phyloP scores from a whole-genome alignment of 2,329 filamentous ascomycete species.

The Pseudonectria foliicola region DNA sequence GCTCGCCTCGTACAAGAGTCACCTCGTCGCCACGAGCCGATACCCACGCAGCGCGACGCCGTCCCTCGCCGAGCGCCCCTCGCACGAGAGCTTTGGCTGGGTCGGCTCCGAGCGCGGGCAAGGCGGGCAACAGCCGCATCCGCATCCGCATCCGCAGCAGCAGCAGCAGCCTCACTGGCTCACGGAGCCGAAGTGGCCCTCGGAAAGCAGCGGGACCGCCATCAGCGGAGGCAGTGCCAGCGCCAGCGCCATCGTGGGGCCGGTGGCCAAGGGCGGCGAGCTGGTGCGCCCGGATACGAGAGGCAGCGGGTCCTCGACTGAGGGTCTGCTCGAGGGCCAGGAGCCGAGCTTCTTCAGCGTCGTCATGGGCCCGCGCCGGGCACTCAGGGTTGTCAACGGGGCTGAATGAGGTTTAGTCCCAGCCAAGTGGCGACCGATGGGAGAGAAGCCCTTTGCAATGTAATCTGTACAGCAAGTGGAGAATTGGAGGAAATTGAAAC shows the following conservation, averaged over 20 bases:
- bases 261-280: slow-evolving; percentile 18
- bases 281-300: slow-evolving; percentile 21
- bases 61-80: slow-evolving; percentile 7
- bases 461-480: too few relatives aligned
- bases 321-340: slow-evolving; percentile 45
- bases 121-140: too few relatives aligned
- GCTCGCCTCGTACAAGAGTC: slow-evolving; percentile 61
- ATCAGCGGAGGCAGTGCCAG: slow-evolving; percentile 13
- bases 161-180: slow-evolving; percentile 9
- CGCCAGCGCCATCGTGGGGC: slow-evolving; percentile 15
- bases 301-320: slow-evolving; percentile 38
- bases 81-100: slow-evolving; percentile 25
- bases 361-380: slow-evolving; percentile 59
- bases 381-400: slow-evolving; percentile 60
- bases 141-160: too few relatives aligned
- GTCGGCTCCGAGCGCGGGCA: slow-evolving; percentile 20
- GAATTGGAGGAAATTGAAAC: slow-evolving; percentile 1
- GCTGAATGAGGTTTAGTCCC: slow-evolving; percentile 22
- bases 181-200: slow-evolving; percentile 24
- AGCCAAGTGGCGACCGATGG: background rate
- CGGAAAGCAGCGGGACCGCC: slow-evolving; percentile 16
- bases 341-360: slow-evolving; percentile 68
- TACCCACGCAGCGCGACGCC: slow-evolving; percentile 24
- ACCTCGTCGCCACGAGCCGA: slow-evolving; percentile 58
- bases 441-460: too few relatives aligned